A percentile compares a stretch with the other conserved stretches of the same genome.
Conservation (phyloP, 371 early-diverging fungal genomes). For the Mucor sp. region DNA sequence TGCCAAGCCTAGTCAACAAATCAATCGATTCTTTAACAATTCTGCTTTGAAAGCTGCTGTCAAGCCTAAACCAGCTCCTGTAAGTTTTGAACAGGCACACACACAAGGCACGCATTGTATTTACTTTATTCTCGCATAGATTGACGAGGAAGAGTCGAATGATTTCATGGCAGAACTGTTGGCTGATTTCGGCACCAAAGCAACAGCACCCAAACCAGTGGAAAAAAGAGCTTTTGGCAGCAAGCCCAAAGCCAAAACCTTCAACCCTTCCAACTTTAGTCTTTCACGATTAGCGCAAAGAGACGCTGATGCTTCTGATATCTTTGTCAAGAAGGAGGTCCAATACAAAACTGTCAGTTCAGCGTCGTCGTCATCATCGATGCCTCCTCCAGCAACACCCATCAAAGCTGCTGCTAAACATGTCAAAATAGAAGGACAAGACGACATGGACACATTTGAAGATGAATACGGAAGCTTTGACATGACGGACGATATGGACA, state of each 20-base stretch:
- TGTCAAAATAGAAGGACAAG: background rate
- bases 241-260: background rate
- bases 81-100: slow-evolving; percentile 3
- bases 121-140: slow-evolving; percentile 4
- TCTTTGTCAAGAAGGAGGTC: slow-evolving; percentile 1
- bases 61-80: slow-evolving; percentile 20
- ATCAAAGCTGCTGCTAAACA: background rate
- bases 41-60: slow-evolving; percentile 11
- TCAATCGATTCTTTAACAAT: slow-evolving; percentile 35
- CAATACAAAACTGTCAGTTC: background rate
- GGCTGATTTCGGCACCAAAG: slow-evolving; percentile 15
- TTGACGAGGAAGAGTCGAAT: slow-evolving; percentile 22
- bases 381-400: background rate
- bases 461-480: background rate
- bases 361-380: background rate
- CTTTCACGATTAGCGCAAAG: background rate
- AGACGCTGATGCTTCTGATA: background rate
- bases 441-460: background rate
- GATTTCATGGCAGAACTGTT: slow-evolving; percentile 35
- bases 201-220: background rate
- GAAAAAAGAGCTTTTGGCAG: background rate
- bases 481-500: slow-evolving; percentile 17
- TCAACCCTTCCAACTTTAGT: background rate
- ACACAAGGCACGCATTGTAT: background rate
- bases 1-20: slow-evolving; percentile 27